Conservation (phyloP, 2,329 filamentous ascomycete species). For the Fusarium drepaniforme region DNA sequence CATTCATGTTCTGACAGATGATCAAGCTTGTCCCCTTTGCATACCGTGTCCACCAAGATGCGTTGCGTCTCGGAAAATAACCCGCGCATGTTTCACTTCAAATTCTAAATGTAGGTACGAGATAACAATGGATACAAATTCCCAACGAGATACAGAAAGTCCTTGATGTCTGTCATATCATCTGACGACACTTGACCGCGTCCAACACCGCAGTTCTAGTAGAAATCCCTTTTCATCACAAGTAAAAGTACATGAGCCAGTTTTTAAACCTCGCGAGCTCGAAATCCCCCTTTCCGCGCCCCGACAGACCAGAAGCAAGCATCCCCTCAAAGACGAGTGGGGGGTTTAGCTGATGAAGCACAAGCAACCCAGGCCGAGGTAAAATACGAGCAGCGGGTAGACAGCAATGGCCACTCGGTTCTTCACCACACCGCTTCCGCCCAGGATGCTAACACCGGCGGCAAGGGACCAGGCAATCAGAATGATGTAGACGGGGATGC, state of each 20-base stretch:
- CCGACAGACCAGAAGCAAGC: not conserved
- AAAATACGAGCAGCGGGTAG: constrained; percentile 95
- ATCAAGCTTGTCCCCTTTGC: constrained; percentile 3
- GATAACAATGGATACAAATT: constrained; percentile 7
- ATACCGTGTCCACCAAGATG: constrained; percentile 9
- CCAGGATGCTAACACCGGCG: constrained; percentile 94
- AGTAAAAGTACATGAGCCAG: constrained; percentile 35
- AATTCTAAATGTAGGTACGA: constrained; percentile 16
- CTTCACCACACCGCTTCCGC: constrained; percentile 94
- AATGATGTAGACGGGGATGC: constrained; percentile 91
- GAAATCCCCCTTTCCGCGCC: constrained; percentile 4
- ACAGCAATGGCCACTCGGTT: constrained; percentile 95
- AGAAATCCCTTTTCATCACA: constrained; percentile 14
- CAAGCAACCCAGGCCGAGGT: constrained; percentile 90
- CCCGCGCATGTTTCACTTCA: constrained; percentile 10
- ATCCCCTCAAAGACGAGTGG: not conserved
- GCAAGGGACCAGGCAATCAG: constrained; percentile 94
- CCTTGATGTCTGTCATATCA: constrained; percentile 5
- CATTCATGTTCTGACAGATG: not conserved
- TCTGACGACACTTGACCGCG: constrained; percentile 9
- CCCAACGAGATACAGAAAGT: constrained; percentile 6
- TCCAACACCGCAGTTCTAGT: constrained; percentile 25
- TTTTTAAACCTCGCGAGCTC: constrained; percentile 4
- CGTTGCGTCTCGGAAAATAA: not conserved
- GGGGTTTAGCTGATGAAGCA: constrained; percentile 89